Evolutionary conservation across 208 protist species (phyloP).

Genomic region (Trypanosoma cruzi): DNA sequence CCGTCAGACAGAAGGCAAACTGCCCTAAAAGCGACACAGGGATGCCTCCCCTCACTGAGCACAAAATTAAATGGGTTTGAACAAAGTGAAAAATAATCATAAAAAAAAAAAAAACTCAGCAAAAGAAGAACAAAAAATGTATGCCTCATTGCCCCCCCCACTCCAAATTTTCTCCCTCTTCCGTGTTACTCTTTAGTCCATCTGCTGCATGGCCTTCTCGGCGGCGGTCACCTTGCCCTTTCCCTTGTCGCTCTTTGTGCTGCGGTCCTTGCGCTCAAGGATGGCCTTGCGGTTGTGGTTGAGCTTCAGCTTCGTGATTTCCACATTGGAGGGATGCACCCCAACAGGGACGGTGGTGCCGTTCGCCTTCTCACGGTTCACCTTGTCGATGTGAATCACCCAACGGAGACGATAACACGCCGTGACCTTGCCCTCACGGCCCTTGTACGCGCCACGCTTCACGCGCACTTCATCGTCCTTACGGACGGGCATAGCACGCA

Average conservation of each 20-base stretch:
- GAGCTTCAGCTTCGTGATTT: constrained; percentile 99
- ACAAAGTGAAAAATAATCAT: background rate
- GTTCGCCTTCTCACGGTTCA: constrained; percentile 97
- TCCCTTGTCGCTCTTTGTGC: constrained; percentile 88
- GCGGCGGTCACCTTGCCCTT: constrained; percentile 92
- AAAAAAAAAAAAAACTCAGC: background rate
- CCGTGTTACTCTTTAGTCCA: constrained; percentile 65
- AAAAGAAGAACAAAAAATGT: constrained; percentile 16
- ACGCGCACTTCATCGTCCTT: constrained; percentile 99
- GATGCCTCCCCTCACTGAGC: background rate
- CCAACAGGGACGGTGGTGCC: constrained; percentile 93
- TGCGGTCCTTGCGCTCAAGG: constrained; percentile 94
- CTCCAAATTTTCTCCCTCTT: background rate
- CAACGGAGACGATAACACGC: constrained; percentile 98
- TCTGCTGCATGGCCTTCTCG: constrained; percentile 94
- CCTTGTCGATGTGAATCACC: constrained; percentile 99
- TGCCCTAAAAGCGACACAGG: too few relatives aligned
- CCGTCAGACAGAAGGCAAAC: too few relatives aligned
- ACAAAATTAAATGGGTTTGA: background rate
- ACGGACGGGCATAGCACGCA: constrained; percentile 98
- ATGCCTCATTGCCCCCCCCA: background rate
- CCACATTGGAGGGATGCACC: constrained; percentile 99
- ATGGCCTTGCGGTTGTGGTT: constrained; percentile 98
- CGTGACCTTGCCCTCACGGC: constrained; percentile 96
- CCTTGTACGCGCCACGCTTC: constrained; percentile 97